Base-by-base conservation (phyloP, 345 rosid genomes). In the Murraya paniculata region DNA sequence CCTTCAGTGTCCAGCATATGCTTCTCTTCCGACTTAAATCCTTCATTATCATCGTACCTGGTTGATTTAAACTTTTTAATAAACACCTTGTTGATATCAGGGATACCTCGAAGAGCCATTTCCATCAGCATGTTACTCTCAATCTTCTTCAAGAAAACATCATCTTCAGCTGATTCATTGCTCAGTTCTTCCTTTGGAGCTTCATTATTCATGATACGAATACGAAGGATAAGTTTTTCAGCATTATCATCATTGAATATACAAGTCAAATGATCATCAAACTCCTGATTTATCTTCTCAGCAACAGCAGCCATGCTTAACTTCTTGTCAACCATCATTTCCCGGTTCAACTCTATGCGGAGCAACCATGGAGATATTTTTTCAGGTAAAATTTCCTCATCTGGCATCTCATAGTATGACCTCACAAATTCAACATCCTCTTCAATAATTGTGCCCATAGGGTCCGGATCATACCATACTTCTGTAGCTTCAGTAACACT, bases 401-500 rank as follows among this genome's bases (percentile, higher is more conserved):
- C 99, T 19, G 98, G 99, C 99, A 96, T 92, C 77, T 96, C 99
- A 83, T 91, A 94, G 79, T 96, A 96, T 22, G 99, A 93, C 80
- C 87, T 94, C 71, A 96, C 97, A 84, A 96, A 96, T 64, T 96
- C 98, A 30, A 85, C 78, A 82, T 96, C 99, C 86, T 96, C 98
- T 35, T 89, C 95, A 76, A 96, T 96, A 7, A 92, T 86, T 9
- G 98, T 96, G 86, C 94, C 88, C 87, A 85, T 90, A 45, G 98
- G 98, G 82, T 96, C 98, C 8, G 98, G 98, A 78, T 96, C 99
- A 83, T 94, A 96, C 99, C 98, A 96, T 33, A 96, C 97, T 87
- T 96, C 98, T 0, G 97, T 96, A 79, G 97, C 98, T 77, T 91
- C 91, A 41, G 98, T 94, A 30, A 96, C 98, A 86, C 98, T 94